phyloP scores from a whole-genome alignment of 306 rosid species.

The Psophocarpus tetragonolobus region DNA sequence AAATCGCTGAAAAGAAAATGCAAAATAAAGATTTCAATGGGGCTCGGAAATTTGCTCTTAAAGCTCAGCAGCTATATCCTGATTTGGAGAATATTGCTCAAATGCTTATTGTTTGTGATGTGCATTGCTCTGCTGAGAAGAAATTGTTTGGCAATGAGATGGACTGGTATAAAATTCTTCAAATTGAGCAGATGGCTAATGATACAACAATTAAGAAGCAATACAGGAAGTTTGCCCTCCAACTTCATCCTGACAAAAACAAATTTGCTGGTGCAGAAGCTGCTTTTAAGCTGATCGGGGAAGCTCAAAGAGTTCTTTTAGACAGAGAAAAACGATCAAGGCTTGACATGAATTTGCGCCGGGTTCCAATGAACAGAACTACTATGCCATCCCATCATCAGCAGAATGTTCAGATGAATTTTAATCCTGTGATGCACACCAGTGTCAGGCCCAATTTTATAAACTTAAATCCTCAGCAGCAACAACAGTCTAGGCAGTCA shows the following conservation, averaged over 20 bases:
- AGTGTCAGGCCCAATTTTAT: constrained; percentile 44
- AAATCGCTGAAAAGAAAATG: constrained; percentile 82
- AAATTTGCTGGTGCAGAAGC: constrained; percentile 92
- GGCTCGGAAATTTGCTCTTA: constrained; percentile 68
- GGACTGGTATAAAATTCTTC: constrained; percentile 89
- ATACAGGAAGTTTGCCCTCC: constrained; percentile 86
- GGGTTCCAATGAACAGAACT: constrained; percentile 39
- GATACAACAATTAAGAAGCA: constrained; percentile 82
- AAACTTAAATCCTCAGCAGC: constrained; percentile 46
- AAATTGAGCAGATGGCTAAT: constrained; percentile 66
- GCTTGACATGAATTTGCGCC: constrained; percentile 57
- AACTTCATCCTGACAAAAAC: constrained; percentile 97
- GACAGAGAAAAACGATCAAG: constrained; percentile 64
- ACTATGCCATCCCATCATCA: constrained; percentile 46
- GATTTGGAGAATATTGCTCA: constrained; percentile 77
- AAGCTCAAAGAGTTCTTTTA: constrained; percentile 84
- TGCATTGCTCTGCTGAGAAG: constrained; percentile 76
- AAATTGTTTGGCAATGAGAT: constrained; percentile 53
- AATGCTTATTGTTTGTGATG: constrained; percentile 84
- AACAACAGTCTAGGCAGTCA: constrained; percentile 50
- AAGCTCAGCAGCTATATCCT: constrained; percentile 78
- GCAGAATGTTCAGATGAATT: constrained; percentile 37
- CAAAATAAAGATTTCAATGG: constrained; percentile 72
- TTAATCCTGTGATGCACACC: constrained; percentile 48
- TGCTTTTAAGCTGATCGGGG: constrained; percentile 91